A percentile compares a stretch with the other conserved stretches of the same genome.
phyloP scores from a whole-genome alignment of 129 eudicot genomes.

The Lactuca sativa region DNA sequence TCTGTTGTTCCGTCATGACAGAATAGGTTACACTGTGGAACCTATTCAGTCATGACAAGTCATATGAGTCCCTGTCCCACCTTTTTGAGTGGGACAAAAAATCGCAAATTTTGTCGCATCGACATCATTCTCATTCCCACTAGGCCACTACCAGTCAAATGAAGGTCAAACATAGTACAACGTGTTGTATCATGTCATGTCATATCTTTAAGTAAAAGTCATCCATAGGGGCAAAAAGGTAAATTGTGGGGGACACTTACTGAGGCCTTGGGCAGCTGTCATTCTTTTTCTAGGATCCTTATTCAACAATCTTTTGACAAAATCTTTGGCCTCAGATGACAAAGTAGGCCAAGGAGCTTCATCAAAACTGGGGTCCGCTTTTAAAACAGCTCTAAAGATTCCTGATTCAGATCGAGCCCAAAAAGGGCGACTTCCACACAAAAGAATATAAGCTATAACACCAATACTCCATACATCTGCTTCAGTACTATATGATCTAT shows the following conservation, averaged over 20 bases:
- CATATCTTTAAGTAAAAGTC: no score
- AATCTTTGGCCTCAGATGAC: conserved; percentile 84
- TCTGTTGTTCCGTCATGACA: no score
- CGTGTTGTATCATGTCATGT: no score
- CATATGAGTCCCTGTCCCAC: no score
- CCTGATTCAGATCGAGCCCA: conserved; percentile 99
- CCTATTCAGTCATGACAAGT: no score
- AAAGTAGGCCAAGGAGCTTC: conserved; percentile 94
- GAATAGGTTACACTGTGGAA: no score
- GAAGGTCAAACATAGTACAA: no score
- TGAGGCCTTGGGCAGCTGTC: conserved; percentile 90
- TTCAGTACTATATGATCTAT: conserved; percentile 87
- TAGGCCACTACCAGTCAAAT: no score
- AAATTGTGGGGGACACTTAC: conserved; percentile 40
- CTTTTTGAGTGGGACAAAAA: no score
- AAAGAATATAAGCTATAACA: conserved; percentile 80
- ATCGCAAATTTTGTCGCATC: no score
- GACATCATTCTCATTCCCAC: no score
- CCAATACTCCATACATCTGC: conserved; percentile 98
- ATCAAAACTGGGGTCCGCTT: conserved; percentile 84
- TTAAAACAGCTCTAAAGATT: conserved; percentile 82
- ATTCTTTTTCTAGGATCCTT: conserved; percentile 94
- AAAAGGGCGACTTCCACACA: conserved; percentile 94
- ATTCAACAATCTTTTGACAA: conserved; percentile 73
- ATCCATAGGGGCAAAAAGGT: background rate